Evolutionary conservation across 2,329 filamentous ascomycete species (phyloP), one percentile per base, ranked within the genome.

Genomic region (Colletotrichum tamarilloi): DNA sequence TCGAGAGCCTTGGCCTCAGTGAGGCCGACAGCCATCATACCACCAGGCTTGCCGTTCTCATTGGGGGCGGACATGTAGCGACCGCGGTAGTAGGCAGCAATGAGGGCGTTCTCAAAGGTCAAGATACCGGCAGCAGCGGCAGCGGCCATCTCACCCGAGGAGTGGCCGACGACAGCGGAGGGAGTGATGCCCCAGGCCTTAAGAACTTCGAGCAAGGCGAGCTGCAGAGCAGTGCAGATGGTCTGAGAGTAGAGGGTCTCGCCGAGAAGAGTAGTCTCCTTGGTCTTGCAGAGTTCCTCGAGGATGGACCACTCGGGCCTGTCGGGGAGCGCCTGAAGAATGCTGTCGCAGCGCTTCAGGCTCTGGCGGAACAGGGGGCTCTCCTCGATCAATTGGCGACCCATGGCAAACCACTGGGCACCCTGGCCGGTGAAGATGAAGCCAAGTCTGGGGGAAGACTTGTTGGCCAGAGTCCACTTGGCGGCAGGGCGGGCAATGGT

Each of bases 131-230:
- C 77, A 2, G 83, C 79, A 68, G 84, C 86, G 0, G 85, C 85
- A 24, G 84, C 84, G 1, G 75, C 83, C 58, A 86, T 85, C 71
- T 87, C 85, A 11, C 85, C 85, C 19, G 80, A 82, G 0, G 84
- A 85, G 72, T 87, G 85, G 3, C 85, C 84, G 4, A 80, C 78
- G 1, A 85, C 82, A 11, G 79, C 81, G 0, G 70, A 28, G 1
- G 84, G 82, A n/a, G 57, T 70, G 35, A 87, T 80, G 7, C 42
- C 42, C 42, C 42, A 49, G 2, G 42, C 42, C 42, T 49, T 49
- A 19, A 49, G 42, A 19, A 49, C 42, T 49, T 49, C 42, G 19
- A 49, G 42, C 42, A 49, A 11, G 42, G 42, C 42, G 8, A 49
- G 42, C 19, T 49, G 42, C 42, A 49, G 19, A 2, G 42, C 42